A percentile compares a stretch with the other conserved stretches of the same genome.
phyloP scores from a whole-genome alignment of 768 basidiomycete species.

The Termitomyces sp. region DNA sequence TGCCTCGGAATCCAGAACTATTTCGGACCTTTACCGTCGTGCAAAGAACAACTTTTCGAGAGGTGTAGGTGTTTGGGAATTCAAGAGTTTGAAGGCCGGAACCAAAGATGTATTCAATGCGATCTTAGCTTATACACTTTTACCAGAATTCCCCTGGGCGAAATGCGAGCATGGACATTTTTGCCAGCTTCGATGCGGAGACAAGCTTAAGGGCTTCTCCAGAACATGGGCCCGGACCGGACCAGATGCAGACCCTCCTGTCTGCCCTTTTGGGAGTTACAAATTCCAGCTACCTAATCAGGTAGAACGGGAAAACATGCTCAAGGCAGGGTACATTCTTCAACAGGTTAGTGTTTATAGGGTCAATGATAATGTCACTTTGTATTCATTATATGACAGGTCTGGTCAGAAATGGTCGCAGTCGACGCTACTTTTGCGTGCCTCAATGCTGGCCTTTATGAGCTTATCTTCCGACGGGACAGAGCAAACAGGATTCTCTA shows the following conservation, averaged over 20 bases:
- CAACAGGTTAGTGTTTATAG: neutral
- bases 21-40: neutral
- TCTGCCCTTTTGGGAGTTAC: neutral
- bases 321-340: neutral
- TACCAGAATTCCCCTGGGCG: neutral
- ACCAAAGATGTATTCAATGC: neutral
- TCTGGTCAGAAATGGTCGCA: conserved; percentile 3
- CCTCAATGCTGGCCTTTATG: neutral
- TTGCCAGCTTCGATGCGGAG: neutral
- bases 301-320: neutral
- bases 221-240: neutral
- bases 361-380: neutral
- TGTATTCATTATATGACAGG: neutral
- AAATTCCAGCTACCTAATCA: neutral
- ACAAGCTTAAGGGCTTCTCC: neutral
- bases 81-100: neutral
- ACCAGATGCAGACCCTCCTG: neutral
- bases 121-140: neutral
- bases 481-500: neutral
- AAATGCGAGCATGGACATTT: neutral
- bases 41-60: neutral
- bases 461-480: neutral
- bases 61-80: neutral
- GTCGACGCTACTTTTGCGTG: conserved; percentile 2
- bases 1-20: neutral